These are phyloP conservation scores for Volvox reticuliferus DNA, from an alignment of 139 green algal species.

Conservation along the genomic window DNA sequence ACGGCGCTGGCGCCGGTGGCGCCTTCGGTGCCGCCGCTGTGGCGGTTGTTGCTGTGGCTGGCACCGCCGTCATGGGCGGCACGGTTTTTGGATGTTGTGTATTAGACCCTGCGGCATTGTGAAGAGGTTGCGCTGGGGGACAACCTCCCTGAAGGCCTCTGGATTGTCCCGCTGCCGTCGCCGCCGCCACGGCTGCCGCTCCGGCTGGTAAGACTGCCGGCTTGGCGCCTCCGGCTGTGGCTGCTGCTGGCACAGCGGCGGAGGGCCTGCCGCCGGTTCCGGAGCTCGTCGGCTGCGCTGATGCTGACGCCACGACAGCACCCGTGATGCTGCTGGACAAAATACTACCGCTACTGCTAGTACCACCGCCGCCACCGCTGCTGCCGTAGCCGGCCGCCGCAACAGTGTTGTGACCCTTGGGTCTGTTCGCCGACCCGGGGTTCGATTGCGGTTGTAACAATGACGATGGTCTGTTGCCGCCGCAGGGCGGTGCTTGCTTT, in stretches of 20 bases:
- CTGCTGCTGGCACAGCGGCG: background rate
- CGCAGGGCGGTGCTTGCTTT: no score
- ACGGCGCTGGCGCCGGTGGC: background rate
- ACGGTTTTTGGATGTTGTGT: background rate
- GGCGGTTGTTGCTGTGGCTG: background rate
- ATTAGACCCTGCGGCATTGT: background rate
- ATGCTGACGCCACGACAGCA: background rate
- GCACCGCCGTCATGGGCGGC: background rate
- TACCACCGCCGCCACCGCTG: background rate
- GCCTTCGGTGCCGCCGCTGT: background rate
- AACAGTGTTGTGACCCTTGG: background rate
- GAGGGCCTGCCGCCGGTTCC: background rate
- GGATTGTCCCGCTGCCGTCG: background rate
- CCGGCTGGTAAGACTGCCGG: background rate
- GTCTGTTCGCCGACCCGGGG: background rate
- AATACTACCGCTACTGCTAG: background rate
- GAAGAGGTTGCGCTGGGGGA: background rate
- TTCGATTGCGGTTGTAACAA: no score
- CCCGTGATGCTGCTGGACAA: conserved; percentile 3
- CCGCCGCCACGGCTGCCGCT: background rate
- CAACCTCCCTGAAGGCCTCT: no score
- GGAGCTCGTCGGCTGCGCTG: background rate
- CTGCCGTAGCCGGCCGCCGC: background rate
- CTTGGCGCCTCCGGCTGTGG: background rate
- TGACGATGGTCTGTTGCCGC: no score